Evolutionary conservation across 2,329 filamentous ascomycete genomes (phyloP).

Genomic region (Fusarium verrucosum): DNA sequence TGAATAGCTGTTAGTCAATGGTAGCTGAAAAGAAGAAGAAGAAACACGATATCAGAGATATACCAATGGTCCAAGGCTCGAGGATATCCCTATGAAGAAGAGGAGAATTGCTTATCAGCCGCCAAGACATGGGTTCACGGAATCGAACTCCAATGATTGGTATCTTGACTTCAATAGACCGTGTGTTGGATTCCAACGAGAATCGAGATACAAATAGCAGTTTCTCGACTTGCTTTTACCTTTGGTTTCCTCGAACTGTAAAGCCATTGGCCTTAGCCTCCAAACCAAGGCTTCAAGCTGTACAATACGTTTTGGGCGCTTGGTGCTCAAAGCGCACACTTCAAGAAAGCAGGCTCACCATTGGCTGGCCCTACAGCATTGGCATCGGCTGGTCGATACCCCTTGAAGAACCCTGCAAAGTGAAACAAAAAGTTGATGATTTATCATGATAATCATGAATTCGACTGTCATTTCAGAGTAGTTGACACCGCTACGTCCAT

Average conservation of each 20-base stretch:
- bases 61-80: not conserved
- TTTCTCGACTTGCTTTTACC: not conserved
- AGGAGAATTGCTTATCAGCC: not conserved
- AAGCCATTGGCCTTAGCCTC: not conserved
- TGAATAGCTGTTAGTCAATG: not conserved
- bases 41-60: not conserved
- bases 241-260: not conserved
- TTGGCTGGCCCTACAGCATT: slow-evolving; percentile 37
- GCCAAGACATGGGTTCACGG: slow-evolving; percentile 21
- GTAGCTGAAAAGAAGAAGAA: not conserved
- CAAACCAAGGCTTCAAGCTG: not conserved
- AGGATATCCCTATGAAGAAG: no score
- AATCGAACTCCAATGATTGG: not conserved
- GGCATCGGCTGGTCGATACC: slow-evolving; percentile 16
- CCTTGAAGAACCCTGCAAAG: slow-evolving; percentile 19
- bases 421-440: not conserved
- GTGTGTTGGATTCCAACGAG: not conserved
- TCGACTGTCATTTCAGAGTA: not conserved
- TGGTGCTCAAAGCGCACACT: slow-evolving; percentile 12
- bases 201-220: not conserved
- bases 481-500: no score
- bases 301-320: not conserved
- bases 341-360: not conserved
- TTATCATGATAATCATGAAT: slow-evolving; percentile 22
- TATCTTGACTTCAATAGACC: not conserved